These are phyloP conservation scores for Colletotrichum liaoningense DNA, from an alignment of 2,329 filamentous ascomycete genomes.

Conservation along the genomic window DNA sequence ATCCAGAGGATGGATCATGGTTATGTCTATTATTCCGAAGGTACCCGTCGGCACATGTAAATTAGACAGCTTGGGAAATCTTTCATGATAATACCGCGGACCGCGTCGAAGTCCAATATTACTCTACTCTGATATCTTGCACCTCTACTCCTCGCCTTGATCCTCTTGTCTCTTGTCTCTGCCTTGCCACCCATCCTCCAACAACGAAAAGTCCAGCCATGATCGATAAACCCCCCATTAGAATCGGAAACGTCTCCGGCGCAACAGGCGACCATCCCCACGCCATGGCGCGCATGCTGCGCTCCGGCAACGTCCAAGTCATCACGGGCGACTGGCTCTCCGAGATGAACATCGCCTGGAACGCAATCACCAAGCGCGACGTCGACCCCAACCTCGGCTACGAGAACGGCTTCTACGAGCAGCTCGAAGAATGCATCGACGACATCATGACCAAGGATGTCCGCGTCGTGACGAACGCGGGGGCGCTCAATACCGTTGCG, in stretches of 20 bases:
- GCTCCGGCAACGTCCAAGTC: conserved; percentile 45
- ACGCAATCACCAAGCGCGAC: conserved; percentile 44
- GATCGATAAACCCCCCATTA: conserved; percentile 41
- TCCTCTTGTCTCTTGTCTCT: neutral
- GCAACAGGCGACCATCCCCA: conserved; percentile 48
- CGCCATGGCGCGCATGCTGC: conserved; percentile 47
- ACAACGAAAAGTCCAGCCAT: conserved; percentile 28
- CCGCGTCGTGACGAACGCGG: conserved; percentile 53
- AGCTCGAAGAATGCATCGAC: conserved; percentile 49
- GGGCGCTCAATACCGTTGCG: conserved; percentile 49
- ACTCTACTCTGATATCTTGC: neutral
- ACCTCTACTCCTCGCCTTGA: neutral
- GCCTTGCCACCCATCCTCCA: too few relatives aligned
- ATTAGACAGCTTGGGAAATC: neutral
- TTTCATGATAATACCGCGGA: neutral
- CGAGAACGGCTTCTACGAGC: conserved; percentile 37
- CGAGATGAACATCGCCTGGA: conserved; percentile 64
- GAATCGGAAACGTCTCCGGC: conserved; percentile 40
- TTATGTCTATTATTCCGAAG: neutral
- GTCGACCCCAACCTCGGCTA: conserved; percentile 30
- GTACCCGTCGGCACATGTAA: neutral
- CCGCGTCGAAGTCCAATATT: neutral
- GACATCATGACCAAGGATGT: conserved; percentile 49
- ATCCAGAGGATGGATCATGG: neutral
- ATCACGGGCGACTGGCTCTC: conserved; percentile 54